Evolutionary conservation across 257 asterid genomes (phyloP).

Genomic region (Lycium ferocissimum): DNA sequence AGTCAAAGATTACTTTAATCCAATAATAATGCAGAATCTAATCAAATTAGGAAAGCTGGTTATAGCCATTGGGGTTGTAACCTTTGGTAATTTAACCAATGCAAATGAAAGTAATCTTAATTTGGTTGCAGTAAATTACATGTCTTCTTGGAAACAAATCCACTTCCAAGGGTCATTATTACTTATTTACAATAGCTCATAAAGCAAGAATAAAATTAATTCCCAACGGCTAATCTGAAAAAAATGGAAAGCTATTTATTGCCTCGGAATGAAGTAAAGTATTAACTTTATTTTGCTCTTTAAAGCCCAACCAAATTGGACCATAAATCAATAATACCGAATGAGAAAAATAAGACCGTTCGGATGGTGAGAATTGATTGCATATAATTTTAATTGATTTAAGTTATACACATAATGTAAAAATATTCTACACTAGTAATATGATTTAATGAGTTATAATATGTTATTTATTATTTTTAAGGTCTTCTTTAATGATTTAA

Average conservation of each 20-base stretch:
- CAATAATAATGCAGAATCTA: not conserved
- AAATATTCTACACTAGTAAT: too few species aligned
- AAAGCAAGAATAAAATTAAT: not conserved
- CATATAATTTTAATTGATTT: not conserved
- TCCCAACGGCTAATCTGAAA: not conserved
- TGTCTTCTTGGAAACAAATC: not conserved
- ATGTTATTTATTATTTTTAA: too few species aligned
- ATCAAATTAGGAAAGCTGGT: not conserved
- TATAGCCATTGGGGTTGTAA: not conserved
- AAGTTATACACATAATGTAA: not conserved
- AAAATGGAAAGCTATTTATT: constrained; percentile 7
- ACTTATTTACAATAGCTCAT: not conserved
- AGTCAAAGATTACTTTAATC: not conserved
- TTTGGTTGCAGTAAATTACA: constrained; percentile 22
- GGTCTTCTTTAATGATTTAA: not conserved
- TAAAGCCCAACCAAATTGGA: not conserved
- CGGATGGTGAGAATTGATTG: not conserved
- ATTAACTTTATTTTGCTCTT: not conserved
- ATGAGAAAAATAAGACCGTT: constrained; percentile 1
- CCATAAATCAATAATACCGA: not conserved
- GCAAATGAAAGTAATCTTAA: not conserved
- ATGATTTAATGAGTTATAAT: not conserved
- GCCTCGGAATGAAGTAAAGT: constrained; percentile 11
- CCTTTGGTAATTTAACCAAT: not conserved
- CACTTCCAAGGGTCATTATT: not conserved